These are phyloP conservation scores for Mortierella sp. DNA, from an alignment of 371 early-diverging fungal species.

Conservation along the genomic window DNA sequence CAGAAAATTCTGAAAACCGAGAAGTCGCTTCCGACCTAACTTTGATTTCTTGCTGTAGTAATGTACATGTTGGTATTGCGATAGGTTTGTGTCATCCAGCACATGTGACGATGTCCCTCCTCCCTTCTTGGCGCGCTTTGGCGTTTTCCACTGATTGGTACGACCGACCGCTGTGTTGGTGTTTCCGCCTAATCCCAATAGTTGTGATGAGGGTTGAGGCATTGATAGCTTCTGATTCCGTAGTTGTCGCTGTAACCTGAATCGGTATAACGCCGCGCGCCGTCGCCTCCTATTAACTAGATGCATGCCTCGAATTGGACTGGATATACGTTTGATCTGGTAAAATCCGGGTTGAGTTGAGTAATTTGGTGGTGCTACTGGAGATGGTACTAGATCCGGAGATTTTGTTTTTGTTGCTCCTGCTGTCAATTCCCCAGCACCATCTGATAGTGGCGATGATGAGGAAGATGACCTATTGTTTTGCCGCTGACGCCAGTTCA, in stretches of 20 bases:
- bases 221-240: conserved; percentile 8
- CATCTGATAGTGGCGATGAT: not conserved
- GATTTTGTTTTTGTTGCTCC: not conserved
- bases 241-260: conserved; percentile 14
- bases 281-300: conserved; percentile 15
- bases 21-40: conserved; percentile 14
- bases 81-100: not conserved
- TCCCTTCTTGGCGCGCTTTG: not conserved
- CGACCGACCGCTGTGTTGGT: not conserved
- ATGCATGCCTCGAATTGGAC: not conserved
- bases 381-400: not conserved
- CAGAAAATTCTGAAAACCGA: conserved; percentile 34
- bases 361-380: not conserved
- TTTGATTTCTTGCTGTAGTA: conserved; percentile 7
- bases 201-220: conserved; percentile 29
- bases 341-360: not conserved
- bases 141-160: not conserved
- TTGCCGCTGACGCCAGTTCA: conserved; percentile 13
- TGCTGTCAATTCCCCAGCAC: not conserved
- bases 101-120: not conserved
- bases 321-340: not conserved
- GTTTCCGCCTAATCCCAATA: conserved; percentile 10
- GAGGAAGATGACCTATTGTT: not conserved
- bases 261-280: conserved; percentile 18
- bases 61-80: conserved; percentile 35